Percentiles rank a stretch among this genome's conserved stretches.
phyloP scores from a whole-genome alignment of 148 eudicot species.

The Rhododendron simsii region DNA sequence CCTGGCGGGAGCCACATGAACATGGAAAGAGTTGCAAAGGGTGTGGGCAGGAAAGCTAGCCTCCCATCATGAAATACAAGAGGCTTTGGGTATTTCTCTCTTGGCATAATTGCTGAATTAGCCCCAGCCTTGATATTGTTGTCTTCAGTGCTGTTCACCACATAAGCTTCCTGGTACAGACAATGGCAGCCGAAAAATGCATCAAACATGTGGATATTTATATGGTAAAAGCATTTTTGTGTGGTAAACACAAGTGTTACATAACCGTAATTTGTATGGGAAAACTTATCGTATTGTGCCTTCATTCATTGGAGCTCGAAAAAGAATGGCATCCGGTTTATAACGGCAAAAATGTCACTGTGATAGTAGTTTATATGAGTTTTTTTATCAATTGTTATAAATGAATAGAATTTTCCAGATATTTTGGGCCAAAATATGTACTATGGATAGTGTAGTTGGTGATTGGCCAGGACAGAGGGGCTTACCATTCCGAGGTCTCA shows the following conservation, averaged over 20 bases:
- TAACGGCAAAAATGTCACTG: neutral
- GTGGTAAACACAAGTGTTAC: neutral
- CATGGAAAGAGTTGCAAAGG: slow-evolving; percentile 58
- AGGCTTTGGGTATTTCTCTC: slow-evolving; percentile 74
- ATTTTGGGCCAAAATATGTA: neutral
- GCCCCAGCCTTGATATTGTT: slow-evolving; percentile 17
- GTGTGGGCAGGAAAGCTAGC: slow-evolving; percentile 79
- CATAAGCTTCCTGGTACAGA: slow-evolving; percentile 62
- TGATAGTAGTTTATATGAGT: neutral
- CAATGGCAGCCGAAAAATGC: neutral
- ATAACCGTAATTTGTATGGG: neutral
- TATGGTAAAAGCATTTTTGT: neutral
- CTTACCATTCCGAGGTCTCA: too few species aligned
- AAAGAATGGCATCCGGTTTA: neutral
- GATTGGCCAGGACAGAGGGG: too few species aligned
- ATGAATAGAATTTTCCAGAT: neutral
- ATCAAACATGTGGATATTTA: neutral
- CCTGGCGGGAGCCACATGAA: slow-evolving; percentile 80
- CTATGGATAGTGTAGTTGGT: neutral
- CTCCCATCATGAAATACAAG: slow-evolving; percentile 89
- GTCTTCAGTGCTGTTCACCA: slow-evolving; percentile 51
- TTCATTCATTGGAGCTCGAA: neutral
- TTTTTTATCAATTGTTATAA: neutral
- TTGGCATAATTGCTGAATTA: slow-evolving; percentile 39
- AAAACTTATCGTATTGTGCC: neutral